phyloP scores from a whole-genome alignment of 1,284 basidiomycete species.

The Schizopora paradoxa region DNA sequence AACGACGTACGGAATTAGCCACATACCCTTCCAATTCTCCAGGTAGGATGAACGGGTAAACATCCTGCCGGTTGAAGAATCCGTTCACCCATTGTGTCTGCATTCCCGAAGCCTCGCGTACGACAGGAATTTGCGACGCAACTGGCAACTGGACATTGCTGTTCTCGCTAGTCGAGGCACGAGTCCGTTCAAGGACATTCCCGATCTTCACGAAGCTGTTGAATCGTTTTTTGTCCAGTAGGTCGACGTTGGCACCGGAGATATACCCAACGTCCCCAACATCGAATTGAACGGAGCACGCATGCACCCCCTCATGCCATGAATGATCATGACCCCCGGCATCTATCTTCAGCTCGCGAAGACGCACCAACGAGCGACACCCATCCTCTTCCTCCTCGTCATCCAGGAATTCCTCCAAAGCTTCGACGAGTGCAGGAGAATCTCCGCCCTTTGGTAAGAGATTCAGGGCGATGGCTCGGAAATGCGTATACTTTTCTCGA shows the following conservation, averaged over 20 bases:
- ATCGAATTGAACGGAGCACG: constrained; percentile 30
- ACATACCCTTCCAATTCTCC: constrained; percentile 36
- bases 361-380: constrained; percentile 32
- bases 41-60: constrained; percentile 27
- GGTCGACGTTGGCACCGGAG: constrained; percentile 16
- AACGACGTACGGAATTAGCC: not conserved
- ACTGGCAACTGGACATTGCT: constrained; percentile 13
- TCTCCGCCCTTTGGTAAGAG: constrained; percentile 35
- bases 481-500: constrained; percentile 26
- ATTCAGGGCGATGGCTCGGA: constrained; percentile 30
- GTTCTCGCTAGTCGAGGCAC: constrained; percentile 12
- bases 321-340: constrained; percentile 34
- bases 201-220: constrained; percentile 35
- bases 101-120: constrained; percentile 20
- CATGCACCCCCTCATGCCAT: constrained; percentile 38
- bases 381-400: constrained; percentile 27
- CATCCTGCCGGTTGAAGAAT: constrained; percentile 21
- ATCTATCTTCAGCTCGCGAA: constrained; percentile 36
- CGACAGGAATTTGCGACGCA: constrained; percentile 13
- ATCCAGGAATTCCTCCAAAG: constrained; percentile 31
- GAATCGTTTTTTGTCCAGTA: constrained; percentile 22
- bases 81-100: constrained; percentile 23
- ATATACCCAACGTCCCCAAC: constrained; percentile 47
- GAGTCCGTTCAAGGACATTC: constrained; percentile 33
- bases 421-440: constrained; percentile 27